Percentiles rank a stretch among this genome's conserved stretches.
These are phyloP conservation scores for Coniella lustricola DNA, from an alignment of 2,329 filamentous ascomycete species.

Conservation along the genomic window DNA sequence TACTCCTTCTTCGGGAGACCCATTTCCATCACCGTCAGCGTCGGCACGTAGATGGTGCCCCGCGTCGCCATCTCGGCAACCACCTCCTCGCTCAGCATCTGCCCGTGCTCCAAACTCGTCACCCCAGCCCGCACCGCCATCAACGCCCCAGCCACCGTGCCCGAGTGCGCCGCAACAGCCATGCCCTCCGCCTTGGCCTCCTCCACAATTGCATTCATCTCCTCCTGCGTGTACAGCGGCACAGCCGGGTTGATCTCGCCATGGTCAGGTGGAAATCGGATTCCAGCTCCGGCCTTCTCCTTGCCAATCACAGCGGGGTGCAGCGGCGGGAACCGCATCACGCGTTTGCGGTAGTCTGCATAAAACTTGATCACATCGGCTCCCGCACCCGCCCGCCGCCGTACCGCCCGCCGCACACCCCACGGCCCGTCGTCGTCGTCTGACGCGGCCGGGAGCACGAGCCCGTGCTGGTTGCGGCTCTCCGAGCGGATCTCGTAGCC, in stretches of 20 bases:
- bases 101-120: slow-evolving; percentile 40
- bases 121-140: slow-evolving; percentile 41
- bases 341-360: slow-evolving; percentile 39
- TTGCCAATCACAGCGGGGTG: slow-evolving; percentile 21
- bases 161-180: slow-evolving; percentile 38
- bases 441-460: slow-evolving; percentile 29
- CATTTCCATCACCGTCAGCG: slow-evolving; percentile 38
- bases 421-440: slow-evolving; percentile 42
- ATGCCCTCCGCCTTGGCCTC: slow-evolving; percentile 35
- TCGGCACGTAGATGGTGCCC: slow-evolving; percentile 45
- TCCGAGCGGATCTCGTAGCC: slow-evolving; percentile 44
- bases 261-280: slow-evolving; percentile 30
- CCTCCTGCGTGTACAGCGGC: slow-evolving; percentile 39
- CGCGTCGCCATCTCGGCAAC: slow-evolving; percentile 37
- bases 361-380: slow-evolving; percentile 45
- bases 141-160: slow-evolving; percentile 33
- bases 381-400: slow-evolving; percentile 38
- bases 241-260: slow-evolving; percentile 31
- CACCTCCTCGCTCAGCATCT: slow-evolving; percentile 30
- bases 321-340: slow-evolving; percentile 35
- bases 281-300: neutral
- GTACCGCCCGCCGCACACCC: slow-evolving; percentile 38
- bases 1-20: slow-evolving; percentile 17
- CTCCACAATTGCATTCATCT: slow-evolving; percentile 42
- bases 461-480: slow-evolving; percentile 29